These are phyloP conservation scores for Cytospora mali DNA, from an alignment of 2,329 filamentous ascomycete genomes.

Conservation along the genomic window DNA sequence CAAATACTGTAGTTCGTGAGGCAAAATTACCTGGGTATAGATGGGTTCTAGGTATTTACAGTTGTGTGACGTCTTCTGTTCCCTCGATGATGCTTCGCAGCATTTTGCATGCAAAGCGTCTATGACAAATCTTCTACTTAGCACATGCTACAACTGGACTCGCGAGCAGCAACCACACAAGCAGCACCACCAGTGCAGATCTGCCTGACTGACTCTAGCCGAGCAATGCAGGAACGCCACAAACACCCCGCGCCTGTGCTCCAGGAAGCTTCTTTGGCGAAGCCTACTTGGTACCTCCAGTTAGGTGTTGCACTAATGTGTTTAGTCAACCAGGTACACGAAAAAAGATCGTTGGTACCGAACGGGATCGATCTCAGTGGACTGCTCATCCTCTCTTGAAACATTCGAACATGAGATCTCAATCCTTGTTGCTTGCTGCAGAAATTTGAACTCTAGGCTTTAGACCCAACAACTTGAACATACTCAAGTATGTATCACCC, in stretches of 20 bases:
- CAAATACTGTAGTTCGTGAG: neutral
- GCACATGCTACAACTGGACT: neutral
- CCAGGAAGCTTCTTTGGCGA: neutral
- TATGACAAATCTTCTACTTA: neutral
- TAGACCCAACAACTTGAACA: too few species aligned
- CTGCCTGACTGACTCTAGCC: neutral
- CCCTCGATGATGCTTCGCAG: neutral
- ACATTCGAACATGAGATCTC: too few species aligned
- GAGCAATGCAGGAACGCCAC: neutral
- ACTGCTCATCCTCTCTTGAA: too few species aligned
- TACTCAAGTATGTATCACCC: too few species aligned
- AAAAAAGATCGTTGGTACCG: neutral
- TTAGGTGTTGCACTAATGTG: too few species aligned
- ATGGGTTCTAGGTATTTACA: neutral
- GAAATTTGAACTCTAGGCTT: too few species aligned
- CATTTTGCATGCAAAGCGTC: neutral
- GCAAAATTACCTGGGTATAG: neutral
- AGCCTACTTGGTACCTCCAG: too few species aligned
- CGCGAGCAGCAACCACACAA: too few species aligned
- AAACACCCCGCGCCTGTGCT: neutral
- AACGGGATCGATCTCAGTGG: too few species aligned
- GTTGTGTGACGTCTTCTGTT: neutral
- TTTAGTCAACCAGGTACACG: too few species aligned
- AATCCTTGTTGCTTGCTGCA: too few species aligned
- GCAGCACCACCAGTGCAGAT: neutral